Conservation (phyloP, 2,329 filamentous ascomycete species). For the Alternaria dauci region DNA sequence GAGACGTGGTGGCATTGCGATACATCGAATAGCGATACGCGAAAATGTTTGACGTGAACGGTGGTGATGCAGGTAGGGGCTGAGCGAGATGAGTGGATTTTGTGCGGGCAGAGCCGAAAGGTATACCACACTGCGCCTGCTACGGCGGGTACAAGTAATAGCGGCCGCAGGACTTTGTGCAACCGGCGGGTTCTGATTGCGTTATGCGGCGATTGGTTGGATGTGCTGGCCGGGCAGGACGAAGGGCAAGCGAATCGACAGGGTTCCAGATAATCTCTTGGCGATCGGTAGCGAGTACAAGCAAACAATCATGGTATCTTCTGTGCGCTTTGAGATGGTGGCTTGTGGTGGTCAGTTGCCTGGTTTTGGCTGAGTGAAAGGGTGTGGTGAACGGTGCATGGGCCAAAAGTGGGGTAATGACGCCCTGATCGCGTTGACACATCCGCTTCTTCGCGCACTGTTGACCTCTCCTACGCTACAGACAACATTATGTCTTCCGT, state of each 20-base stretch:
- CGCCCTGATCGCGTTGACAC: not conserved
- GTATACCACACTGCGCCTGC: not conserved
- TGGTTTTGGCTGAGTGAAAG: slow-evolving; percentile 4
- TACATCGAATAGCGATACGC: not conserved
- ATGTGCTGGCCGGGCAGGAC: not conserved
- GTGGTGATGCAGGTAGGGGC: not conserved
- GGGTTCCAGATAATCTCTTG: not conserved
- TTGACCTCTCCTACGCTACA: not conserved
- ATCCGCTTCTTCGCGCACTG: not conserved
- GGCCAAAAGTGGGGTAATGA: slow-evolving; percentile 11
- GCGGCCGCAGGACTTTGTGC: not conserved
- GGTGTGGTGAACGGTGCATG: slow-evolving; percentile 5
- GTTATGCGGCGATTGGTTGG: slow-evolving; percentile 1
- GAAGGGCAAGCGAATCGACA: slow-evolving; percentile 3
- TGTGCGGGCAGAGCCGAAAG: not conserved
- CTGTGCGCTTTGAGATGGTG: not conserved
- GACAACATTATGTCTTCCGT: not conserved
- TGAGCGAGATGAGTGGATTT: not conserved
- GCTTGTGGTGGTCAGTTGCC: slow-evolving; percentile 21
- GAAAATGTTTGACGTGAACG: not conserved
- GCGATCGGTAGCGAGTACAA: not conserved
- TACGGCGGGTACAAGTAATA: not conserved
- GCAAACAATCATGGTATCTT: not conserved
- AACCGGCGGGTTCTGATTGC: not conserved
- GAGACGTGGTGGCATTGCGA: not conserved